A percentile compares a stretch with the other conserved stretches of the same genome.
These are phyloP conservation scores for Fusarium solani-melongenae DNA, from an alignment of 2,329 filamentous ascomycete genomes.

Conservation along the genomic window DNA sequence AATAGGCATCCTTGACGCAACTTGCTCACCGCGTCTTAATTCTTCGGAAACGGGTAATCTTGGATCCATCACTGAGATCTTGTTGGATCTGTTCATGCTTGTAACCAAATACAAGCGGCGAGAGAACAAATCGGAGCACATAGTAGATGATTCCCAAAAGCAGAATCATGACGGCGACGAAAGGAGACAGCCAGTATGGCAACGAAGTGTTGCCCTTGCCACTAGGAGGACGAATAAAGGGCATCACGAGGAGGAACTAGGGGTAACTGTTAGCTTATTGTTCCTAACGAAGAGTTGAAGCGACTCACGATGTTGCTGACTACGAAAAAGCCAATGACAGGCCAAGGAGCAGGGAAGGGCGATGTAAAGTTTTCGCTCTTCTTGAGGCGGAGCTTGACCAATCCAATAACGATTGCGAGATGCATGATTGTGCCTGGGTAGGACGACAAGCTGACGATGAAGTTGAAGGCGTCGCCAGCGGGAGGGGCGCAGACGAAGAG, in stretches of 20 bases:
- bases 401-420: constrained; percentile 26
- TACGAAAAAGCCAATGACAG: constrained; percentile 14
- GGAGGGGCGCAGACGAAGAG: constrained; percentile 40
- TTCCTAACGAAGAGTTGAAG: background rate
- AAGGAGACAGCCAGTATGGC: constrained; percentile 21
- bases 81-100: constrained; percentile 3
- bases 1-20: background rate
- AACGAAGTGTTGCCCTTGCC: constrained; percentile 25
- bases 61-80: constrained; percentile 26
- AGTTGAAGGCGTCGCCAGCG: constrained; percentile 39
- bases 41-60: constrained; percentile 13
- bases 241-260: constrained; percentile 23
- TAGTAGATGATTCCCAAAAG: constrained; percentile 16
- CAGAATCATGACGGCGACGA: constrained; percentile 16
- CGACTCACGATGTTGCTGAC: constrained; percentile 12
- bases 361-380: constrained; percentile 27
- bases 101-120: constrained; percentile 9
- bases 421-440: constrained; percentile 33
- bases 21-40: background rate
- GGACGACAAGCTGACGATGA: constrained; percentile 33
- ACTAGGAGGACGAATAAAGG: constrained; percentile 11
- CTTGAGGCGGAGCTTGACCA: constrained; percentile 35
- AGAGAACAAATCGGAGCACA: background rate
- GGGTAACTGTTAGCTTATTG: background rate
- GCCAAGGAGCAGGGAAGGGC: constrained; percentile 31